Evolutionary conservation across 805 yeast species (phyloP), one percentile per base, ranked within the genome.

Genomic region (Hanseniaspora valbyensis): DNA sequence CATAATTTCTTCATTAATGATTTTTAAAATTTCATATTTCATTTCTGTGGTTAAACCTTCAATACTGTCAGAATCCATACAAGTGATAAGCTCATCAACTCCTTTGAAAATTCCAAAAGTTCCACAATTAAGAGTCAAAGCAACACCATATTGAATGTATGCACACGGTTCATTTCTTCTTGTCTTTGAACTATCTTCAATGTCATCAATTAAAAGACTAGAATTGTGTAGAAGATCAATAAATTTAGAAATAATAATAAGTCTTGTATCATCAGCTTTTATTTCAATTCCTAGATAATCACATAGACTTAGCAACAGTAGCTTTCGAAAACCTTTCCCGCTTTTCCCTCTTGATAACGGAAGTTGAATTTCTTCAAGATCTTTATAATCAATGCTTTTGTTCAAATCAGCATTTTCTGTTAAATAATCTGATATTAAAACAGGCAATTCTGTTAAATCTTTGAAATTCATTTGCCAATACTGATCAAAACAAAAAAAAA

Each of bases 151-250:
- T 16, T 81, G 71, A 44, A 75, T 64, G 62, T 89, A 96, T 0
- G 95, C 84, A 4, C 85, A 79, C 0, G 88, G 87, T 32, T 69
- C 64, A 1, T 96, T 96, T 37, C 97, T 64, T 56, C 97, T 70
- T 41, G 78, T 66, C 19, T 65, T 66, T 0, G 95, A 82, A 37
- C 66, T 69, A 62, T 89, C 97, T 61, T 89, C 97, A 25, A 89
- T 83, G 59, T 89, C 97, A 63, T 89, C 97, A 36, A 89, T 77
- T 48, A 83, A 65, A 52, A 83, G 62, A 10, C 87, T 79, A 0
- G 88, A 76, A 4, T 76, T 72, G 61, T 83, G 92, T 26, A 83
- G 64, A 39, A 74, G 72, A 54, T 75, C 78, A n/a, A 82, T 71
- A 25, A 79, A 66, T 10, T 64, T 59, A 29, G 73, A 68, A 10